phyloP scores from a whole-genome alignment of 2,329 filamentous ascomycete species.

The Fusarium euwallaceae region DNA sequence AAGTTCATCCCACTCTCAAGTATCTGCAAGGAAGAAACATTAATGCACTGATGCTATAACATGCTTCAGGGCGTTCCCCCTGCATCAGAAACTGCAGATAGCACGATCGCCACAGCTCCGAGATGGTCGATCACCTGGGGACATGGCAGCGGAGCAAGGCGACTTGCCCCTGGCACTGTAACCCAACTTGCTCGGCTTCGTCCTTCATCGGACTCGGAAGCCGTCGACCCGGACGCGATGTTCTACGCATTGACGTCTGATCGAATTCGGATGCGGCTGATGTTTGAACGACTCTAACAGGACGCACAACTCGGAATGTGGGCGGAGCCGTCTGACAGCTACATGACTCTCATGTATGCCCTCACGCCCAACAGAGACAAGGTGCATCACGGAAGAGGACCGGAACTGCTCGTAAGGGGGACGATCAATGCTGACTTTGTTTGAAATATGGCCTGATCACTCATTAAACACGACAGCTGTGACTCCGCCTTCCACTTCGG shows the following conservation, averaged over 20 bases:
- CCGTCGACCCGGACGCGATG: constrained; percentile 30
- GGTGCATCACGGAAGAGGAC: constrained; percentile 7
- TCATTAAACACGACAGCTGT: constrained; percentile 64
- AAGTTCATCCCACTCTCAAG: constrained; percentile 12
- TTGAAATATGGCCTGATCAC: constrained; percentile 23
- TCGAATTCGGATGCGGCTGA: constrained; percentile 4
- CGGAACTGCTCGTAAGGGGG: background rate
- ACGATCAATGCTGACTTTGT: background rate
- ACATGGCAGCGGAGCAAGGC: constrained; percentile 10
- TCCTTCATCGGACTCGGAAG: constrained; percentile 22
- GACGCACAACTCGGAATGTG: background rate
- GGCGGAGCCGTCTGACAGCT: background rate
- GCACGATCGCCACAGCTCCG: constrained; percentile 21
- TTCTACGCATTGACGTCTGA: background rate
- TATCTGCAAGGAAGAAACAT: constrained; percentile 25
- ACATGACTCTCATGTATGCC: background rate
- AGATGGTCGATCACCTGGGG: constrained; percentile 14
- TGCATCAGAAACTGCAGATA: constrained; percentile 26
- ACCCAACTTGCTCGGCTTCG: constrained; percentile 14
- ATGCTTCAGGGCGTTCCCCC: constrained; percentile 32
- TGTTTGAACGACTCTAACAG: background rate
- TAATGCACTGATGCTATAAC: constrained; percentile 11
- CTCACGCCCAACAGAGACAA: constrained; percentile 3
- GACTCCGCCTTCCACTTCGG: constrained; percentile 59
- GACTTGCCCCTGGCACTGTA: constrained; percentile 34